phyloP scores from a whole-genome alignment of 176 grass and related monocot genomes.

The Carex cristatella region DNA sequence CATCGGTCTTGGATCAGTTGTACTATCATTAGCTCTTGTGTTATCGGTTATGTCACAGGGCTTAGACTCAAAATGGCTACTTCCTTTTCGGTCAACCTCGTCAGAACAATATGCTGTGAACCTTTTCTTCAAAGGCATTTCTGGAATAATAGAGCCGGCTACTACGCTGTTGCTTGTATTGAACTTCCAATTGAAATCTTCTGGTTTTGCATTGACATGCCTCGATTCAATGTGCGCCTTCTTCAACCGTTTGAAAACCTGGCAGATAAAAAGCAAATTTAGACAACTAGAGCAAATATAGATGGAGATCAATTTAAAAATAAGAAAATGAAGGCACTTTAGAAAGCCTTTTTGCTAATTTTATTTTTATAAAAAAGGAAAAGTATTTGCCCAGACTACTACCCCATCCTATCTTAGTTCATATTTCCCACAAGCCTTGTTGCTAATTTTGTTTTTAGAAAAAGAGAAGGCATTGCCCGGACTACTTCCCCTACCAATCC shows the following conservation, averaged over 20 bases:
- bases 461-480: background rate
- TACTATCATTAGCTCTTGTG: conserved; percentile 4
- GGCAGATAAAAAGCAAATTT: background rate
- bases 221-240: conserved; percentile 44
- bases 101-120: conserved; percentile 31
- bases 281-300: no score
- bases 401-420: background rate
- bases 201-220: background rate
- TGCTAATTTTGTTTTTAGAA: background rate
- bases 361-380: background rate
- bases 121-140: conserved; percentile 47
- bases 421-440: background rate
- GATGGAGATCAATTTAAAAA: no score
- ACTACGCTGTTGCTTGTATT: background rate
- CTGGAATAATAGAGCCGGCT: conserved; percentile 23
- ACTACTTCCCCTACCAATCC: background rate
- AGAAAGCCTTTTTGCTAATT: no score
- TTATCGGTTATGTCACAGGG: conserved; percentile 33
- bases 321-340: no score
- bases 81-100: conserved; percentile 20
- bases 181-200: conserved; percentile 27
- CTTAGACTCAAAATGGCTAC: background rate
- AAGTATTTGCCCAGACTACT: background rate
- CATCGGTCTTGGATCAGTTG: conserved; percentile 12
- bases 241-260: conserved; percentile 90